Conservation (phyloP, 2,329 filamentous ascomycete genomes). For the Plenodomus biglobosus region DNA sequence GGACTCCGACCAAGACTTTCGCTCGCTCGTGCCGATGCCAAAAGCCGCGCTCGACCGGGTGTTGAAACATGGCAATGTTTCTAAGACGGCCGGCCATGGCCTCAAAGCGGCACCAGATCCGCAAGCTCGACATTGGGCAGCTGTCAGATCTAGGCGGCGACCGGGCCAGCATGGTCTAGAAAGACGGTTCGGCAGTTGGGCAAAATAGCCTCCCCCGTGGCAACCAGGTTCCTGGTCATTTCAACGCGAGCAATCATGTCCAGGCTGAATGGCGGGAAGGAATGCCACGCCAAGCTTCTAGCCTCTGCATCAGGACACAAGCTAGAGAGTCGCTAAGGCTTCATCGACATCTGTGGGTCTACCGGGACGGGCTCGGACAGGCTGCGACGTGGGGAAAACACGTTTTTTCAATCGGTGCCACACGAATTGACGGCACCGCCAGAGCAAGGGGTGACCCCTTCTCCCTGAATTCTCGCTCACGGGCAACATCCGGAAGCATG, state of each 20-base stretch:
- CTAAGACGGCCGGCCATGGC: slow-evolving; percentile 18
- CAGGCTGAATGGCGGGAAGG: slow-evolving; percentile 7
- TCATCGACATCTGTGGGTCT: slow-evolving; percentile 23
- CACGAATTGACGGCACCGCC: slow-evolving; percentile 20
- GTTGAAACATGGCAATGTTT: slow-evolving; percentile 13
- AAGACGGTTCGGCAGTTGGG: slow-evolving; percentile 26
- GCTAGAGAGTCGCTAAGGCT: slow-evolving; percentile 26
- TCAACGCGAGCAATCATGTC: slow-evolving; percentile 8
- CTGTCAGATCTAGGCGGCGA: slow-evolving; percentile 8
- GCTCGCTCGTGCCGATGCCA: slow-evolving; percentile 18
- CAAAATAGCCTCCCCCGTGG: slow-evolving; percentile 10
- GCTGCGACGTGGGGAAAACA: slow-evolving; percentile 40
- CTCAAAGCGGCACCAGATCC: slow-evolving; percentile 21
- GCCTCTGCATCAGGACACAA: slow-evolving; percentile 11
- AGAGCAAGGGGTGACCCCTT: slow-evolving; percentile 17
- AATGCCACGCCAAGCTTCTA: slow-evolving; percentile 14
- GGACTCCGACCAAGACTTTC: slow-evolving; percentile 4
- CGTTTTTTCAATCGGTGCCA: slow-evolving; percentile 28
- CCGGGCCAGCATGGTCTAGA: slow-evolving; percentile 21
- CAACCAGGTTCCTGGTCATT: slow-evolving; percentile 16
- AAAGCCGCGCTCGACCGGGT: slow-evolving; percentile 11
- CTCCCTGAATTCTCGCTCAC: slow-evolving; percentile 2
- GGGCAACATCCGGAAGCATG: slow-evolving; percentile 14
- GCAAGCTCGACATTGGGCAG: slow-evolving; percentile 15
- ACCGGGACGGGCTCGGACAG: slow-evolving; percentile 27